Evolutionary conservation across 2,329 filamentous ascomycete species (phyloP).

Genomic region (Balansia obtecta): DNA sequence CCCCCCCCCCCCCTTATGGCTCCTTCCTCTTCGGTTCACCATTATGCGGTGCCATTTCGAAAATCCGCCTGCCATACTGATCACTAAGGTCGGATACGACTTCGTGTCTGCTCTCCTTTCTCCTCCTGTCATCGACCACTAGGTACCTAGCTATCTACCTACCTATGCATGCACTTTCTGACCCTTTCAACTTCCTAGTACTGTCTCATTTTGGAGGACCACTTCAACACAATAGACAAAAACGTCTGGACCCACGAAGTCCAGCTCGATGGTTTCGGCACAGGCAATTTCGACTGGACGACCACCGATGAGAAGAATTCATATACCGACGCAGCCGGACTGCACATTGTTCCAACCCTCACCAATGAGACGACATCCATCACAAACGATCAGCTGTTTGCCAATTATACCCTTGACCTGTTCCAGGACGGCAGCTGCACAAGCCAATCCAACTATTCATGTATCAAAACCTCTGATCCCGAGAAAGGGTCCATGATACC

Average conservation of each 20-base stretch:
- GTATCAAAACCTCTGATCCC: slow-evolving; percentile 28
- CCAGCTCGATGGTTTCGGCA: slow-evolving; percentile 30
- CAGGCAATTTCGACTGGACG: slow-evolving; percentile 42
- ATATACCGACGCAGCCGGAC: slow-evolving; percentile 33
- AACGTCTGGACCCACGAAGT: slow-evolving; percentile 37
- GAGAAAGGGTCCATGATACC: slow-evolving; percentile 32
- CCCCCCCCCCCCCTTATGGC: neutral
- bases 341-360: slow-evolving; percentile 42
- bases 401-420: slow-evolving; percentile 32
- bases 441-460: slow-evolving; percentile 18
- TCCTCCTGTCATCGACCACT: neutral
- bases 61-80: no score
- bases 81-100: no score
- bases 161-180: neutral
- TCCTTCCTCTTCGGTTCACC: neutral
- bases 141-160: no score
- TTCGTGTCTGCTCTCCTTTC: neutral
- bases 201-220: slow-evolving; percentile 37
- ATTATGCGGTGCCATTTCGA: no score
- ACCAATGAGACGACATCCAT: slow-evolving; percentile 29
- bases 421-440: slow-evolving; percentile 30
- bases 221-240: slow-evolving; percentile 32
- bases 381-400: slow-evolving; percentile 23
- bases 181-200: slow-evolving; percentile 20
- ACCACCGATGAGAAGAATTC: slow-evolving; percentile 34